Evolutionary conservation across 306 rosid species (phyloP), one percentile per base, ranked within the genome.

Genomic region (Vigna unguiculata): DNA sequence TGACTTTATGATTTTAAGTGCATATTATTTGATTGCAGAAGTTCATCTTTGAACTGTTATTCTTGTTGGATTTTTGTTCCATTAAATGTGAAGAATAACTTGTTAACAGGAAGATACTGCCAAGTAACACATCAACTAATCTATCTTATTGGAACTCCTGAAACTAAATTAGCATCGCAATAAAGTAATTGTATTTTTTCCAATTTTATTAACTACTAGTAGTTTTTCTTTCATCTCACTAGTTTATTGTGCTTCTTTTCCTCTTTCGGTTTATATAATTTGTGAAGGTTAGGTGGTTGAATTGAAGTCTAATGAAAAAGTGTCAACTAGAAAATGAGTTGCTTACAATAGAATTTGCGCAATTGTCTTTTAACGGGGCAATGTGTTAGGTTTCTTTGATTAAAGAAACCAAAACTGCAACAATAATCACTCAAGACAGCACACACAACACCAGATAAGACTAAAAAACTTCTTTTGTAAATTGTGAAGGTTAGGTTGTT

Each of bases 271-370:
- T 32, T 55, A 25, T 24, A 38, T 54, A 22, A 24, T 41, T 38
- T 55, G 55, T 52, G 74, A 66, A 96, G 99, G 98, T 96, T 77
- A n/a, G n/a, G n/a, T n/a, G n/a, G 85, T 88, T 59, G 99, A 91
- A 87, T 98, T 96, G 85, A 96, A 78, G 76, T 74, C 90, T 20
- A 77, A 92, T 70, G 97, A 97, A 49, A 65, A 80, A 4, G 80
- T n/a, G n/a, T n/a, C n/a, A n/a, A n/a, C n/a, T n/a, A n/a, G n/a
- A n/a, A n/a, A n/a, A n/a, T n/a, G n/a, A n/a, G n/a, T n/a, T n/a
- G n/a, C n/a, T n/a, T n/a, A n/a, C n/a, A n/a, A n/a, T n/a, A n/a
- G n/a, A n/a, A 9, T 61, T 48, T 74, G 64, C 71, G 34, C 7
- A 11, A 7, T 38, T 53, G 25, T 60, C 62, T 32, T 76, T 75